phyloP scores from a whole-genome alignment of 371 early-diverging fungal genomes.

The Mucor mucedo region DNA sequence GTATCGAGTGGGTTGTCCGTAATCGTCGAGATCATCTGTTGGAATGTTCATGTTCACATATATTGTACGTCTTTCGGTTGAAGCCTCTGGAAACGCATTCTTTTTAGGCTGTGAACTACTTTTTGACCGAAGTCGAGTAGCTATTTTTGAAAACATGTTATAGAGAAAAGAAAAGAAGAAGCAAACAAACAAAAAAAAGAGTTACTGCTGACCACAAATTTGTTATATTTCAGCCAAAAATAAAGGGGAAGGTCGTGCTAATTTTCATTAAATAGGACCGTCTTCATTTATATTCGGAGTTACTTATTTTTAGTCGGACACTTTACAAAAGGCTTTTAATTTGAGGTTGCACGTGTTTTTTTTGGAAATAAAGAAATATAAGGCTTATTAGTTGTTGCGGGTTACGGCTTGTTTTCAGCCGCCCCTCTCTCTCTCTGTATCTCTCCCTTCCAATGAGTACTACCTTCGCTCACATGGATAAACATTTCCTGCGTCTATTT shows the following conservation, averaged over 20 bases:
- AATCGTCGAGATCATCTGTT: constrained; percentile 44
- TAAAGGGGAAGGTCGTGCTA: not conserved
- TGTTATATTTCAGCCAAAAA: not conserved
- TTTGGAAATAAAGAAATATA: constrained; percentile 61
- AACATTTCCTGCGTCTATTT: too few relatives aligned
- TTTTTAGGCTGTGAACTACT: constrained; percentile 22
- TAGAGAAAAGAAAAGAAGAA: not conserved
- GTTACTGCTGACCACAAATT: constrained; percentile 4
- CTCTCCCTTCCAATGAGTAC: too few relatives aligned
- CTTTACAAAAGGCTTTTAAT: too few relatives aligned
- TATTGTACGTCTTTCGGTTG: constrained; percentile 45
- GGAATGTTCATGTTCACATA: constrained; percentile 55
- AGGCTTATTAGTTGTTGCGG: constrained; percentile 63
- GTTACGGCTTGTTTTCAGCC: not conserved
- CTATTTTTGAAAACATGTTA: constrained; percentile 10
- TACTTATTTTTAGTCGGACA: too few relatives aligned
- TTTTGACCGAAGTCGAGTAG: constrained; percentile 4
- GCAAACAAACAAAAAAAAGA: not conserved
- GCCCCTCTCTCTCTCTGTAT: not conserved
- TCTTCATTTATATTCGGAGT: too few relatives aligned
- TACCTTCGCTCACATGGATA: too few relatives aligned
- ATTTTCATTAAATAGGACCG: too few relatives aligned
- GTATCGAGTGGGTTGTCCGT: constrained; percentile 38
- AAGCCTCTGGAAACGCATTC: constrained; percentile 42
- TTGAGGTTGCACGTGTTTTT: not conserved